Evolutionary conservation across 192 early-diverging fungal genomes (phyloP), one percentile per base, ranked within the genome.

Genomic region (Coemansia sp.): DNA sequence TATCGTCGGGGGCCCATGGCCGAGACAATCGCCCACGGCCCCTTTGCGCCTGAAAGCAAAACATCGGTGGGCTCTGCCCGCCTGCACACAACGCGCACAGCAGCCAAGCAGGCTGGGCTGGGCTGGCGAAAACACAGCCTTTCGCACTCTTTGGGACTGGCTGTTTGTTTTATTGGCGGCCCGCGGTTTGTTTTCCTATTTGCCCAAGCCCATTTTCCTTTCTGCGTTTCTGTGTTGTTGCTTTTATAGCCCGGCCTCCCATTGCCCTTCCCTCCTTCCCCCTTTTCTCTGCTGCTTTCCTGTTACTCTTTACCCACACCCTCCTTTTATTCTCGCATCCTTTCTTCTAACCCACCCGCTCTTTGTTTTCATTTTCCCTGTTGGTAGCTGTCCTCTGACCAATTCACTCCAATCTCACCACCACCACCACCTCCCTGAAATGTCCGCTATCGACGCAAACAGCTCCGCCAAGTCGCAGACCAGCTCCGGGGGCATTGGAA

Each of bases 401-500:
- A 23, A 38, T 24, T 42, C 37, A 48, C 43, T n/a, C n/a, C n/a
- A n/a, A n/a, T n/a, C n/a, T n/a, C n/a, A n/a, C n/a, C n/a, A 34
- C 32, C 40, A 60, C 41, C 53, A 17, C 42, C 28, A 47, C 50
- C 19, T 11, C 23, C 8, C 34, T 46, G 64, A 53, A 62, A 74
- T 74, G 71, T 67, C 71, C 23, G 50, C 63, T 44, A 46, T 64
- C 36, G 71, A 74, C 50, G 60, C 71, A 46, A 61, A 50, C 64
- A 47, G 54, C 40, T 47, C 57, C 10, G 32, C 66, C 44, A 55
- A 60, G 58, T 26, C 71, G 42, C 59, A 62, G 60, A 36, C 59
- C 52, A 43, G 61, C 34, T 55, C 32, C 40, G 72, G 66, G n/a
- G 85, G 85, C 63, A 90, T 94, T 58, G 96, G 96, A 42, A 95